Base-by-base conservation (phyloP, 139 green algal genomes). In the Asterochloris erici region DNA sequence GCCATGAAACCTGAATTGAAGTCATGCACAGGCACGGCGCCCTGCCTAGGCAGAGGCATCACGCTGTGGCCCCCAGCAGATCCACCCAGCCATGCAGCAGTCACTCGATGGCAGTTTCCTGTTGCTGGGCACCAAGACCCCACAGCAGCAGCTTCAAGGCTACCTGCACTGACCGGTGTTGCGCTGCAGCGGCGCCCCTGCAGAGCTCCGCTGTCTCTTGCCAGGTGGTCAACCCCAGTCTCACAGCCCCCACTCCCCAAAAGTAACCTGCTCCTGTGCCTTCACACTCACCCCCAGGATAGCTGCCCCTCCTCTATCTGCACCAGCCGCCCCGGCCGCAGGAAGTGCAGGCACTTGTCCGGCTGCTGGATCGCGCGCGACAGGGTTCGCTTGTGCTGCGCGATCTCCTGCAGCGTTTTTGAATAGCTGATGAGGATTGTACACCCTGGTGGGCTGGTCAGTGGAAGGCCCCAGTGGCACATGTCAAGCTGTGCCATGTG, bases 301-400 rank as follows among this genome's bases (percentile, higher is more conserved):
- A 78, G 82, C 63, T 27, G 68, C 21, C 60, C 85, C 73, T 87
- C 79, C 61, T 77, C 62, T 54, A 91, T 75, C 4, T 73, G 73
- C 24, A 98, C 90, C 15, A 99, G 84, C 26, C 96, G 85, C 12
- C 96, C 96, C 9, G 94, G 89, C 16, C 87, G 86, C 82, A 98
- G 84, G 84, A 96, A 97, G 78, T 89, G 83, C 69, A 98, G 70
- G 85, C 90, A 93, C 68, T 70, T 64, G 12, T 91, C 85, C 9
- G 93, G 93, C 68, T 85, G 83, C 26, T 88, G 68, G 14, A 94
- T 78, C 23, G 80, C 73, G 0, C 23, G 16, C 13, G 77, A 28
- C 29, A 94, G 66, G 21, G 82, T 70, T 63, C 79, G 83, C 47
- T 84, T 68, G 24, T 61, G 29, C 69, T 87, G 63, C 54, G 17